Evolutionary conservation across 2,329 filamentous ascomycete genomes (phyloP).

Genomic region (Diaporthe amygdali): DNA sequence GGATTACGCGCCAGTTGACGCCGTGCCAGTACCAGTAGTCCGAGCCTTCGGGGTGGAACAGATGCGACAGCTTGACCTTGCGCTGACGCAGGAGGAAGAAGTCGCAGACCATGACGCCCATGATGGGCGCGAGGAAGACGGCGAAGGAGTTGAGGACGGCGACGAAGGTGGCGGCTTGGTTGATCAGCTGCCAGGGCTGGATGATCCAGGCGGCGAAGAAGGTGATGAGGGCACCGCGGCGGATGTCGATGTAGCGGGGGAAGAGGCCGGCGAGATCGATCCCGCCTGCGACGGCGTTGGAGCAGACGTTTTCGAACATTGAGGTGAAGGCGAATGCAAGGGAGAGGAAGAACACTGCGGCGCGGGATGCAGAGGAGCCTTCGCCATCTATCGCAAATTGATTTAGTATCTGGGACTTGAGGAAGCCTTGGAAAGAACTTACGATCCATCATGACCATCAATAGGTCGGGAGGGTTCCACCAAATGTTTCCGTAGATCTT

Average conservation of each 20-base stretch:
- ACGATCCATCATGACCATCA: conserved; percentile 50
- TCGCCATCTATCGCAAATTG: no score
- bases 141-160: conserved; percentile 44
- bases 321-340: conserved; percentile 44
- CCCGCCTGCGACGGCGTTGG: conserved; percentile 35
- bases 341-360: conserved; percentile 36
- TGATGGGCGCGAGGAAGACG: conserved; percentile 44
- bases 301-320: conserved; percentile 47
- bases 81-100: conserved; percentile 41
- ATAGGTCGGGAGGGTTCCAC: conserved; percentile 51
- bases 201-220: conserved; percentile 36
- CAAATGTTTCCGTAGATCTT: conserved; percentile 50
- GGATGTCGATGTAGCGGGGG: conserved; percentile 36
- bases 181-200: conserved; percentile 39
- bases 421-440: no score
- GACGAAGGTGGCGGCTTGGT: conserved; percentile 35
- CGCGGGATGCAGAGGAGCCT: conserved; percentile 37
- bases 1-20: conserved; percentile 47
- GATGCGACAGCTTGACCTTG: conserved; percentile 39
- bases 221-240: conserved; percentile 36
- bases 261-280: conserved; percentile 31
- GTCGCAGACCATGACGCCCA: conserved; percentile 43
- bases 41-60: conserved; percentile 40
- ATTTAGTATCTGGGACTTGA: no score
- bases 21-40: conserved; percentile 50